Base-by-base conservation (phyloP, 495 filamentous ascomycete species). In the Penicillium odoratum region DNA sequence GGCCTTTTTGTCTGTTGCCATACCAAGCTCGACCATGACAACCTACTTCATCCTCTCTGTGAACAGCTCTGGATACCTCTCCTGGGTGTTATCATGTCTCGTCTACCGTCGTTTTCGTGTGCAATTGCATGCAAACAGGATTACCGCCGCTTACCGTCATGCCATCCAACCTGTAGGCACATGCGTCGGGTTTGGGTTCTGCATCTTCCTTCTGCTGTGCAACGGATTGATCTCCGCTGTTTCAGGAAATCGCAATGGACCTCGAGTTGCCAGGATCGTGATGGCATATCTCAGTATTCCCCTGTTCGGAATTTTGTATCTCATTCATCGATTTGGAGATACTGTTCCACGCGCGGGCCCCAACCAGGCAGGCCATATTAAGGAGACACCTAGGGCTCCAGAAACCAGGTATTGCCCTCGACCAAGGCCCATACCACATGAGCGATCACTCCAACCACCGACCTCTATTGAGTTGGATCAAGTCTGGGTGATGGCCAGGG, bases 251-350 rank as follows among this genome's bases (percentile, higher is more conserved):
- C 69, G n/a, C 66, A 74, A 51, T 79, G 81, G 69, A 67, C 71
- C 63, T 61, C 73, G 36, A 68, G 69, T 26, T 8, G 29, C 47
- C 34, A 74, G 78, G 47, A 80, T 86, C 60, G 63, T 87, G 25
- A 77, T 81, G 10, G 78, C 83, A 29, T 89, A 90, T 51, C 76
- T 85, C 55, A 82, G 85, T 11, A 73, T 90, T 7, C 78, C 77
- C 3, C 74, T 86, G 56, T 87, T 86, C 61, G 64, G 75, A 11
- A 34, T 71, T 25, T 70, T 89, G 21, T 69, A 61, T 45, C 15
- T 64, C 1, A 25, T 31, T 7, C 66, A 65, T 55, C 58, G 57
- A 10, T 59, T 67, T n/a, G 48, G 21, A 36, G 25, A 48, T n/a
- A 11, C 59, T 15, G 0, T 59, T 30, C 52, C 61, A 26, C 45